Evolutionary conservation across 148 eudicot species (phyloP), one percentile per base, ranked within the genome.

Genomic region (Diospyros lotus): DNA sequence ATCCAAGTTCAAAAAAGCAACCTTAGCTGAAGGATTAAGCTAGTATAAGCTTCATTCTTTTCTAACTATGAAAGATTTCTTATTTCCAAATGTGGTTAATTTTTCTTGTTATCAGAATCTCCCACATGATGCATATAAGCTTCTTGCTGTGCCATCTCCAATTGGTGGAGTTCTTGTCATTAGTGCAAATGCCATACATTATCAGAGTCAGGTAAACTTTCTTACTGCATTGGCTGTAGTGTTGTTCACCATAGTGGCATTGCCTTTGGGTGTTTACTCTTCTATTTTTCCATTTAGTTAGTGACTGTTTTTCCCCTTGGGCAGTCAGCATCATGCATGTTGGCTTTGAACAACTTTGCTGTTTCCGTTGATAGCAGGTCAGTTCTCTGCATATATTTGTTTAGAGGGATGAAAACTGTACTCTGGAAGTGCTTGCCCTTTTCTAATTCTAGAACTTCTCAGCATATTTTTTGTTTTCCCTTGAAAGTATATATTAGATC

Each of bases 81-180:
- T 50, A 18, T 46, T 72, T 48, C 8, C 54, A 63, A 51, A 39
- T 72, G n/a, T 56, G 52, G 38, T 74, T 66, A 9, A 39, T 71
- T 73, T 7, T 75, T 68, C 75, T 56, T 78, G 66, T 70, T 72
- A 67, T 75, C 90, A 94, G 98, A 87, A 85, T 74, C 94, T 94
- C 66, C 97, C 98, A 52, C 93, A 94, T 86, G 99, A 95, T 82
- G 94, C 96, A 18, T 92, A 89, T 86, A 92, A 95, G 91, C 93
- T 95, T 79, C 97, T 95, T 78, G 97, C 99, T 8, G 99, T 95
- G 81, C 98, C 98, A 80, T 87, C 98, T 81, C 98, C 98, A 73
- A 89, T 94, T 83, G 98, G 98, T 59, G 98, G 99, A 73, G 96
- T 95, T 77, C 86, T 95, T 76, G 96, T 89, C 54, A 83, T 95